These are phyloP conservation scores for Pestalotiopsis sp. DNA, from an alignment of 2,329 filamentous ascomycete species.

Conservation along the genomic window DNA sequence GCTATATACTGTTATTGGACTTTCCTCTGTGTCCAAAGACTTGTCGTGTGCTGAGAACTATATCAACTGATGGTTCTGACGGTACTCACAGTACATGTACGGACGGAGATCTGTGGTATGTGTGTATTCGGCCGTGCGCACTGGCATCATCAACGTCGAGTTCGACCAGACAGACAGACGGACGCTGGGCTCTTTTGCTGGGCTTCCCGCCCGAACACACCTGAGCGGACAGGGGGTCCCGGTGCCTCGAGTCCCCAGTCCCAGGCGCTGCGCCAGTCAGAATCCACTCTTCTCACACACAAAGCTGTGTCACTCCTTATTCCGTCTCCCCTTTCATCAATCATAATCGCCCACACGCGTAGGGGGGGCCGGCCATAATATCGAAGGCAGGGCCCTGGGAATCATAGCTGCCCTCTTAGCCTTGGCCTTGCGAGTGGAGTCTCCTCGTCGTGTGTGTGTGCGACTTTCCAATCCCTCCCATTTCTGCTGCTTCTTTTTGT, in stretches of 20 bases:
- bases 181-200: background rate
- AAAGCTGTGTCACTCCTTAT: slow-evolving; percentile 38
- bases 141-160: background rate
- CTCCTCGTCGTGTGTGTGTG: background rate
- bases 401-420: slow-evolving; percentile 17
- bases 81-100: background rate
- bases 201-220: background rate
- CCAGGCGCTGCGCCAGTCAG: slow-evolving; percentile 1
- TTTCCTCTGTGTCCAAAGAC: background rate
- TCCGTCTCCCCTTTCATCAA: slow-evolving; percentile 38
- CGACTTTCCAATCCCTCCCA: background rate
- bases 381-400: slow-evolving; percentile 2
- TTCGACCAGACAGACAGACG: background rate
- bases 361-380: slow-evolving; percentile 8
- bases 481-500: background rate
- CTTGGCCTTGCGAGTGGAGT: slow-evolving; percentile 10
- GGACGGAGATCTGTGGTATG: background rate
- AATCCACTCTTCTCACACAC: slow-evolving; percentile 42
- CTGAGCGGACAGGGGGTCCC: slow-evolving; percentile 13
- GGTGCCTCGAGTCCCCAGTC: slow-evolving; percentile 15
- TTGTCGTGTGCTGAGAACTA: too few species aligned
- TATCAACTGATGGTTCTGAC: too few species aligned
- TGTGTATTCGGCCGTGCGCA: background rate
- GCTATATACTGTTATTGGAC: background rate
- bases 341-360: slow-evolving; percentile 19